Percentiles rank a stretch among this genome's conserved stretches.
phyloP scores from a whole-genome alignment of 495 filamentous ascomycete genomes.

The Bathelium albidoporum region DNA sequence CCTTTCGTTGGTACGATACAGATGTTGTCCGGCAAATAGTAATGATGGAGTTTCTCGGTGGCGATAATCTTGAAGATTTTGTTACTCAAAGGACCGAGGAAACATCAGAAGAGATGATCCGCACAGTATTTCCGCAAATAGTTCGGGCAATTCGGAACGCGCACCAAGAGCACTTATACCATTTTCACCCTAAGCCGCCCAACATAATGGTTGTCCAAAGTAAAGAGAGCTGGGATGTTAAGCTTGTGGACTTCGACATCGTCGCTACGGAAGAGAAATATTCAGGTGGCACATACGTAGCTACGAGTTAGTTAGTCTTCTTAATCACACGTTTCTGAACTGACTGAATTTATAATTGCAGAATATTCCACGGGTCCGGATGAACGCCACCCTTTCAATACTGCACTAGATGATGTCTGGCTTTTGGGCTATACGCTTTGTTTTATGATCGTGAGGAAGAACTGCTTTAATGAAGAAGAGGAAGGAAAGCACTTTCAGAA shows the following conservation, averaged over 20 bases:
- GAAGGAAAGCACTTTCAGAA: no score
- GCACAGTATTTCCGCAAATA: neutral
- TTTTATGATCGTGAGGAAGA: neutral
- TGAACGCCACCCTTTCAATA: neutral
- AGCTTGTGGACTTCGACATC: neutral
- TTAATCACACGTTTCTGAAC: neutral
- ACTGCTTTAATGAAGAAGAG: neutral
- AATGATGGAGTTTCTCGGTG: neutral
- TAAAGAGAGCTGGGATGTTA: neutral
- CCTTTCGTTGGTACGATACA: neutral
- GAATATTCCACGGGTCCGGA: neutral
- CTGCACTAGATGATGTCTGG: neutral
- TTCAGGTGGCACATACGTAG: no score
- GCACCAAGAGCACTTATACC: neutral
- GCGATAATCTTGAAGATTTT: neutral
- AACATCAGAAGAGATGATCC: neutral
- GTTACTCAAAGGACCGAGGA: neutral
- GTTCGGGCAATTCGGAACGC: neutral
- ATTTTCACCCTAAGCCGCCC: neutral
- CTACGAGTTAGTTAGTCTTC: neutral
- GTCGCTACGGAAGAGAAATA: neutral
- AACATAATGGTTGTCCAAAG: neutral
- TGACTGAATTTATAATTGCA: neutral
- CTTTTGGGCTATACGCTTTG: neutral
- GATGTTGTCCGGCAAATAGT: neutral